phyloP scores from a whole-genome alignment of 83 land plant genomes.

The Thuja plicata region DNA sequence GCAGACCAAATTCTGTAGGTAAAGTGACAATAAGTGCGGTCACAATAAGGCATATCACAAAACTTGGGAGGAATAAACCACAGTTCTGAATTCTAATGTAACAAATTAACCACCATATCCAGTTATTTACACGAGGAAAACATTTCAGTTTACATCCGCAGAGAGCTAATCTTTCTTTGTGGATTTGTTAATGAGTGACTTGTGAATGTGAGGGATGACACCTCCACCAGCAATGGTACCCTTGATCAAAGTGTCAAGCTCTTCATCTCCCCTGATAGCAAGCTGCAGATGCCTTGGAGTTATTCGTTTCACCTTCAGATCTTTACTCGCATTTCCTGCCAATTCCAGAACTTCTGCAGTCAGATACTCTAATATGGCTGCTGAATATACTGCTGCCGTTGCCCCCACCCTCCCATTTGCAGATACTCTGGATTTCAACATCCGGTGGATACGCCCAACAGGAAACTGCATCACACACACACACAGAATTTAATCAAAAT shows the following conservation, averaged over 20 bases:
- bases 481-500: constrained; percentile 1
- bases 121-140: not conserved
- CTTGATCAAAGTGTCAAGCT: constrained; percentile 42
- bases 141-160: not conserved
- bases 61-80: too few species aligned
- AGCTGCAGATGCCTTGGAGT: constrained; percentile 45
- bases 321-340: constrained; percentile 46
- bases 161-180: constrained; percentile 18
- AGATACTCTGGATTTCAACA: constrained; percentile 22
- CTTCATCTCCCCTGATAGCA: constrained; percentile 42
- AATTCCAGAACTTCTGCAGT: constrained; percentile 43
- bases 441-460: constrained; percentile 37
- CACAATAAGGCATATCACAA: too few species aligned
- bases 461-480: constrained; percentile 33
- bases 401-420: constrained; percentile 42
- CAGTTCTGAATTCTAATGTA: too few species aligned
- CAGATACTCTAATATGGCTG: constrained; percentile 38
- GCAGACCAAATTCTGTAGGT: too few species aligned
- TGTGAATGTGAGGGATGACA: constrained; percentile 46
- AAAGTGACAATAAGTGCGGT: too few species aligned
- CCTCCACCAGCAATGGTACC: constrained; percentile 50
- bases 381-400: constrained; percentile 42
- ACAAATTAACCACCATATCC: not conserved
- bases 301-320: constrained; percentile 45
- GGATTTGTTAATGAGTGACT: constrained; percentile 42